phyloP scores from a whole-genome alignment of 192 early-diverging fungal genomes.

The Linnemannia elongata region DNA sequence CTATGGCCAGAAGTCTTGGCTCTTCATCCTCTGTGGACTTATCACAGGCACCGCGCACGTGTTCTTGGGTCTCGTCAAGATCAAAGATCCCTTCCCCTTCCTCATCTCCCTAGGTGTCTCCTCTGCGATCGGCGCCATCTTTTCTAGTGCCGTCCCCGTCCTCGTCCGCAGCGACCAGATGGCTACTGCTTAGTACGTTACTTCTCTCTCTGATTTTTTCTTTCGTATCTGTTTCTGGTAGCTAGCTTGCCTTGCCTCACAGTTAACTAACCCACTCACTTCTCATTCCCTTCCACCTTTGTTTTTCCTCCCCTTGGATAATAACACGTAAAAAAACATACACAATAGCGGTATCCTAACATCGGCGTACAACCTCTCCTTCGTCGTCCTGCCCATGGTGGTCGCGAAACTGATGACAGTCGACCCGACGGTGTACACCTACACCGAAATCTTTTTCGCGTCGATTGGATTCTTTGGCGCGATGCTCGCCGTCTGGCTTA shows the following conservation, averaged over 20 bases:
- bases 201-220: not conserved
- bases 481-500: slow-evolving; percentile 24
- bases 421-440: slow-evolving; percentile 50
- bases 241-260: not conserved
- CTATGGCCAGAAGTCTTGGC: slow-evolving; percentile 61
- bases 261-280: not conserved
- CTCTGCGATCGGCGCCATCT: slow-evolving; percentile 62
- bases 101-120: slow-evolving; percentile 62
- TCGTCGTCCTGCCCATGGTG: slow-evolving; percentile 68
- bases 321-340: too few relatives aligned
- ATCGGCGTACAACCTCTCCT: slow-evolving; percentile 62
- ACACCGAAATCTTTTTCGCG: slow-evolving; percentile 27
- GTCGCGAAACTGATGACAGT: slow-evolving; percentile 63
- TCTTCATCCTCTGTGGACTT: slow-evolving; percentile 60
- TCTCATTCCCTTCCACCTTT: not conserved
- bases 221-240: not conserved
- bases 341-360: slow-evolving; percentile 61
- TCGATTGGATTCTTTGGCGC: slow-evolving; percentile 19
- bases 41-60: slow-evolving; percentile 62
- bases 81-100: slow-evolving; percentile 58
- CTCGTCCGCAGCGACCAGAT: slow-evolving; percentile 56
- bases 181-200: slow-evolving; percentile 61
- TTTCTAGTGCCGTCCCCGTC: slow-evolving; percentile 67
- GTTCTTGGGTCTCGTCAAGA: slow-evolving; percentile 50
- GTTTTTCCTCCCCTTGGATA: too few relatives aligned